Evolutionary conservation across 768 basidiomycete genomes (phyloP).

Genomic region (Tylopilus balloui): DNA sequence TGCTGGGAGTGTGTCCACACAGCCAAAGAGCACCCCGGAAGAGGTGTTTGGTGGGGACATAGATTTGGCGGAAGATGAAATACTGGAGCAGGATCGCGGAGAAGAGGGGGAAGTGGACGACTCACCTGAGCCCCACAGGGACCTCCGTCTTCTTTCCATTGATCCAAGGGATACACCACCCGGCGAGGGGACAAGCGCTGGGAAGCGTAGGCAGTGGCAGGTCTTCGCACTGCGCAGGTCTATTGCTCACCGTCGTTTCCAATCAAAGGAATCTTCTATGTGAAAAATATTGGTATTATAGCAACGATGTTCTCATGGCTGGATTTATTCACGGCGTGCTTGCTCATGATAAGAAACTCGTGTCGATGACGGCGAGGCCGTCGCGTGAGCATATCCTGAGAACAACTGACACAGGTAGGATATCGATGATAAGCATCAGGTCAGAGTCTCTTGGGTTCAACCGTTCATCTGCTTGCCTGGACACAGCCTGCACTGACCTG

Average conservation of each 20-base stretch:
- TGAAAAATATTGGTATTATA: neutral
- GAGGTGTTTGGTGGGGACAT: slow-evolving; percentile 64
- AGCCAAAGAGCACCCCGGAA: slow-evolving; percentile 52
- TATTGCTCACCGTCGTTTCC: slow-evolving; percentile 21
- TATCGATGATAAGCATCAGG: too few species aligned
- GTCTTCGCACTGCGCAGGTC: slow-evolving; percentile 40
- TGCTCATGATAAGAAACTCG: neutral
- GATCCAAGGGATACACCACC: slow-evolving; percentile 35
- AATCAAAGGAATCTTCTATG: slow-evolving; percentile 2
- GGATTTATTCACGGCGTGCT: neutral
- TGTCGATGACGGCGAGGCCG: too few species aligned
- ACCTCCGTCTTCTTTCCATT: slow-evolving; percentile 52
- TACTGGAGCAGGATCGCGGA: slow-evolving; percentile 71
- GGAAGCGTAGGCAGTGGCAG: slow-evolving; percentile 46
- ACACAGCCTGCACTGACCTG: too few species aligned
- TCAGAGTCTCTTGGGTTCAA: too few species aligned
- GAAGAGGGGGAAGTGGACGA: slow-evolving; percentile 81
- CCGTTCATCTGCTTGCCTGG: too few species aligned
- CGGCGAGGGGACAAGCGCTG: slow-evolving; percentile 33
- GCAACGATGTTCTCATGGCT: neutral
- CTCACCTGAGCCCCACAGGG: slow-evolving; percentile 51
- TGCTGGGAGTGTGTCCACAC: slow-evolving; percentile 31
- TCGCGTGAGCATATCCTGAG: neutral
- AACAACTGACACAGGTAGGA: too few species aligned
- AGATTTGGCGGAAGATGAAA: slow-evolving; percentile 73